Percentiles rank a stretch among this genome's conserved stretches.
phyloP scores from a whole-genome alignment of 495 filamentous ascomycete species.

The Lindgomyces ingoldianus region DNA sequence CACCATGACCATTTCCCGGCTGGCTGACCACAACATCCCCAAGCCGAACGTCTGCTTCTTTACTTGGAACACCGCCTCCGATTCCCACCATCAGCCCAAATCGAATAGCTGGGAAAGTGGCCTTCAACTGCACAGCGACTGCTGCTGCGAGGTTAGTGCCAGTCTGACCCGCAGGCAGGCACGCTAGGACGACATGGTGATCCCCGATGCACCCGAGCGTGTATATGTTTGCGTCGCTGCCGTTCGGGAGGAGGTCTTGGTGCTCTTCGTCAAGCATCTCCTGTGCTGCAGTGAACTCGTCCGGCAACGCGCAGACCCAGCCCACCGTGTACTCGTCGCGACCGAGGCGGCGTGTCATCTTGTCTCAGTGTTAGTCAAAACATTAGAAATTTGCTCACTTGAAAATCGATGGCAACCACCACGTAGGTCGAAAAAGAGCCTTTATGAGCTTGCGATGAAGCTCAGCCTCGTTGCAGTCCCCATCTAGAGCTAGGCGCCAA shows the following conservation, averaged over 20 bases:
- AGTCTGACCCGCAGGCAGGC: constrained; percentile 46
- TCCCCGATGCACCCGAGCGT: constrained; percentile 11
- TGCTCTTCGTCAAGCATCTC: constrained; percentile 35
- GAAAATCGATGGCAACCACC: no score
- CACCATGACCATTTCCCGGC: constrained; percentile 33
- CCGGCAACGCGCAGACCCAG: constrained; percentile 30
- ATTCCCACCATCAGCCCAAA: constrained; percentile 54
- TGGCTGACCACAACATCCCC: constrained; percentile 51
- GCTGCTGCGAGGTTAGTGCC: constrained; percentile 44
- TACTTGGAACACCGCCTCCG: constrained; percentile 47
- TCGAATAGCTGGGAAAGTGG: constrained; percentile 48
- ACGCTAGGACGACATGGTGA: constrained; percentile 42
- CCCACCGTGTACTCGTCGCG: constrained; percentile 31
- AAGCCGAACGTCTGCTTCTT: constrained; percentile 47
- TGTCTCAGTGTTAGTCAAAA: no score
- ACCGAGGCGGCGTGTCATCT: constrained; percentile 5
- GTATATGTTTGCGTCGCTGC: constrained; percentile 24
- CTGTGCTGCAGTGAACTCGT: constrained; percentile 29
- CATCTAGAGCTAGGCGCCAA: no score
- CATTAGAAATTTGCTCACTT: no score
- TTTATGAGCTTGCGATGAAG: no score
- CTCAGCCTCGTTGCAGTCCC: no score
- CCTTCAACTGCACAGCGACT: constrained; percentile 45
- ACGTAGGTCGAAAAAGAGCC: no score
- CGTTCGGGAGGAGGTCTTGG: background rate